phyloP scores from a whole-genome alignment of 2,329 filamentous ascomycete genomes.

The Fusarium sacchari region DNA sequence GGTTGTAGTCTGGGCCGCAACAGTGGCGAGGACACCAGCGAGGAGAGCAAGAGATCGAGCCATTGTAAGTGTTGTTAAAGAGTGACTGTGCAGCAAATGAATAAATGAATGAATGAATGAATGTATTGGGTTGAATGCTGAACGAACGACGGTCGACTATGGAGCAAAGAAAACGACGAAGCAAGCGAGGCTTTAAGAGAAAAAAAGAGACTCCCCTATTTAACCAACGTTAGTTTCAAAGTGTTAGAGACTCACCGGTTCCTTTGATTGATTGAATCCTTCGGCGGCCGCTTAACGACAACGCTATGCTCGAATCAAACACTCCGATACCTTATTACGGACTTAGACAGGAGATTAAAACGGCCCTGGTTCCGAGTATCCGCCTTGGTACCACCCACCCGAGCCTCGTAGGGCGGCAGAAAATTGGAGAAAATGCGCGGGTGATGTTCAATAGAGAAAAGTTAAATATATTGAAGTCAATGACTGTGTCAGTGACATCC shows the following conservation, averaged over 20 bases:
- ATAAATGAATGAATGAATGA: slow-evolving; percentile 21
- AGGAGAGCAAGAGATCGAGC: slow-evolving; percentile 42
- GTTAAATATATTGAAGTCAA: neutral
- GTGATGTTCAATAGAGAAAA: neutral
- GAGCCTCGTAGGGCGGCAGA: slow-evolving; percentile 6
- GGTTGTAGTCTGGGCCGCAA: slow-evolving; percentile 43
- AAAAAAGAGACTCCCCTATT: slow-evolving; percentile 11
- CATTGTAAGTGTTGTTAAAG: slow-evolving; percentile 33
- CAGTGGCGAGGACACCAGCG: slow-evolving; percentile 30
- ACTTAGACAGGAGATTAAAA: slow-evolving; percentile 17
- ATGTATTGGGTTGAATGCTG: slow-evolving; percentile 17
- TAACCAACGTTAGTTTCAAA: neutral
- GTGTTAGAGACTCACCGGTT: neutral
- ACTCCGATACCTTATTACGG: slow-evolving; percentile 5
- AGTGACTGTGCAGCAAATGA: slow-evolving; percentile 20
- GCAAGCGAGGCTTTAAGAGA: neutral
- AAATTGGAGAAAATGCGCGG: neutral
- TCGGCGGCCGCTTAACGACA: slow-evolving; percentile 15
- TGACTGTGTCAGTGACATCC: neutral
- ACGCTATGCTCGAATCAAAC: slow-evolving; percentile 23
- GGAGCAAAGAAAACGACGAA: neutral
- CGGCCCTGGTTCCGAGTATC: slow-evolving; percentile 8
- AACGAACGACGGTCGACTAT: slow-evolving; percentile 4
- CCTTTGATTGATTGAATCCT: slow-evolving; percentile 23
- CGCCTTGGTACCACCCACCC: slow-evolving; percentile 5